phyloP scores from a whole-genome alignment of 208 protist species.

The Balamuthia mandrillaris region DNA sequence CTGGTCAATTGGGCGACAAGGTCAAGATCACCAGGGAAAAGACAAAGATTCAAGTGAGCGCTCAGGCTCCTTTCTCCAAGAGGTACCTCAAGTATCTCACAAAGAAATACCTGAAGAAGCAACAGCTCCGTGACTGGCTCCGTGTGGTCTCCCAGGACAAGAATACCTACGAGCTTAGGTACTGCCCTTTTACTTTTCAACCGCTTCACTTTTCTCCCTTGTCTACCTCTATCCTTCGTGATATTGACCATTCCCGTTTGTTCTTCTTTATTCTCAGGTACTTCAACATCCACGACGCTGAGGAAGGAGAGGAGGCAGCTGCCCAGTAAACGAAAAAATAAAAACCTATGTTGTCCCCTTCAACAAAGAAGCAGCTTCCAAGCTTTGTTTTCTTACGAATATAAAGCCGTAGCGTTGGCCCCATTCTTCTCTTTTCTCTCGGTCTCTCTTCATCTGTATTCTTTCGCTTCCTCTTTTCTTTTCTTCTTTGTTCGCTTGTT shows the following conservation, averaged over 20 bases:
- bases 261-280: no score
- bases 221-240: no score
- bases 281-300: slow-evolving; percentile 47
- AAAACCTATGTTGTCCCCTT: no score
- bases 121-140: slow-evolving; percentile 94
- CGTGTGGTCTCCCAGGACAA: slow-evolving; percentile 91
- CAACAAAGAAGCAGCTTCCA: neutral
- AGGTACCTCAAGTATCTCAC: slow-evolving; percentile 99
- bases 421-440: no score
- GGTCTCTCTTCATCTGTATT: no score
- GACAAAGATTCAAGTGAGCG: slow-evolving; percentile 84
- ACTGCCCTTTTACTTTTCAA: no score
- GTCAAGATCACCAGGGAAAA: slow-evolving; percentile 84
- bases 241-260: no score
- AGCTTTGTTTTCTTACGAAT: neutral
- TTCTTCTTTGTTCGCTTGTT: no score
- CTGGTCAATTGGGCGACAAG: slow-evolving; percentile 90
- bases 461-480: no score
- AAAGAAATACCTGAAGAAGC: slow-evolving; percentile 98
- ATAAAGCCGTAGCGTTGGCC: no score
- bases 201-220: no score
- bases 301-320: neutral
- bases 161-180: slow-evolving; percentile 93
- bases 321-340: slow-evolving; percentile 20
- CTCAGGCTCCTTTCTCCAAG: slow-evolving; percentile 88